These are phyloP conservation scores for Alternaria angustiovoidea DNA, from an alignment of 2,329 filamentous ascomycete genomes.

Conservation along the genomic window DNA sequence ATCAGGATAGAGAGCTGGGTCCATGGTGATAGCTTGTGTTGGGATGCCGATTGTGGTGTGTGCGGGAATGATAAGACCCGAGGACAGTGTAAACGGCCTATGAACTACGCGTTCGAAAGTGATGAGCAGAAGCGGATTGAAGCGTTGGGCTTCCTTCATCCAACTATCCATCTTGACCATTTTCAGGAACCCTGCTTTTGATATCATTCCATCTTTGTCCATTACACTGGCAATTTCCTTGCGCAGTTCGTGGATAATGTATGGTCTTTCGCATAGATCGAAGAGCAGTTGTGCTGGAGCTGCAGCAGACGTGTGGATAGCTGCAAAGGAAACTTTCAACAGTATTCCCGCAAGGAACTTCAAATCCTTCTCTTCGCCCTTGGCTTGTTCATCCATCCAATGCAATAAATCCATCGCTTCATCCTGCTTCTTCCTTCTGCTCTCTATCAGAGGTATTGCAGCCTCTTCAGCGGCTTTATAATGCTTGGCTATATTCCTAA, in stretches of 20 bases:
- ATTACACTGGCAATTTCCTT: neutral
- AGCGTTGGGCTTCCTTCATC: neutral
- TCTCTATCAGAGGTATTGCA: neutral
- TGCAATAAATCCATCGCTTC: neutral
- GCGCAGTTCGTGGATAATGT: conserved; percentile 2
- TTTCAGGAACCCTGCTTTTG: neutral
- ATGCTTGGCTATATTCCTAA: neutral
- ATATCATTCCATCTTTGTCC: neutral
- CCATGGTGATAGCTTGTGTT: neutral
- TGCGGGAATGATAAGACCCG: neutral
- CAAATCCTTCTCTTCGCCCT: neutral
- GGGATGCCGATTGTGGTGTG: neutral
- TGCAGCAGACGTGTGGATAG: conserved; percentile 2
- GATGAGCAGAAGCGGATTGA: conserved; percentile 1
- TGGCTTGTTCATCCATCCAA: neutral
- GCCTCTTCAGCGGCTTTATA: neutral
- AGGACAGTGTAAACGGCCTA: neutral
- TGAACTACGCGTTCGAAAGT: conserved; percentile 1
- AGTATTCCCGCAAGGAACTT: neutral
- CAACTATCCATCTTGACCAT: conserved; percentile 2
- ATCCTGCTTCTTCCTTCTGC: neutral
- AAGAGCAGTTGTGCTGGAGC: neutral
- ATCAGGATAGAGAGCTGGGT: neutral
- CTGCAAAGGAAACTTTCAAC: neutral
- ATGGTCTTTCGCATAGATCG: conserved; percentile 1